Percentiles rank a stretch among this genome's conserved stretches.
Evolutionary conservation across 257 asterid genomes (phyloP).

Genomic region (Linderniella brevidens): DNA sequence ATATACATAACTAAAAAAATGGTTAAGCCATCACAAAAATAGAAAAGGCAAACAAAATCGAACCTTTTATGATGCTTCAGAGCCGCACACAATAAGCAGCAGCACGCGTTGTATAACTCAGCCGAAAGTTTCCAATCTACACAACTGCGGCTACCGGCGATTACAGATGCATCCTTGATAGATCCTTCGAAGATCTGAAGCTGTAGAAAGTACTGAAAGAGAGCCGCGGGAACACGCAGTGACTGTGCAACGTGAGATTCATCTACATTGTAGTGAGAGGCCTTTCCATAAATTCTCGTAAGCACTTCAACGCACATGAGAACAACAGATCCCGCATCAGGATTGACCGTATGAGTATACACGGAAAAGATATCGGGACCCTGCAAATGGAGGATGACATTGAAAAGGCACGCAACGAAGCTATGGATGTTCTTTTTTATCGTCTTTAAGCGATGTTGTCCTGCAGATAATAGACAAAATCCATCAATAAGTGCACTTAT

Average conservation of each 20-base stretch:
- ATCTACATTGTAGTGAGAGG: slow-evolving; percentile 40
- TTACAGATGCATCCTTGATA: no score
- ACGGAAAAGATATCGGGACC: slow-evolving; percentile 42
- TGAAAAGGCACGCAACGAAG: slow-evolving; percentile 66
- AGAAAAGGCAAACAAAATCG: slow-evolving; percentile 12
- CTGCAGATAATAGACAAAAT: slow-evolving; percentile 28
- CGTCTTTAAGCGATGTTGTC: slow-evolving; percentile 39
- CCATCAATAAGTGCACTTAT: no score
- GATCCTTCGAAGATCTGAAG: slow-evolving; percentile 27
- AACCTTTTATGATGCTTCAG: slow-evolving; percentile 73
- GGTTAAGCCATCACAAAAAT: background rate
- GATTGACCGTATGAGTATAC: slow-evolving; percentile 21
- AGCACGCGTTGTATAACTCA: slow-evolving; percentile 65
- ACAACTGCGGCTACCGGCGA: slow-evolving; percentile 11
- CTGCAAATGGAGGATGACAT: slow-evolving; percentile 62
- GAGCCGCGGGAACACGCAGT: slow-evolving; percentile 62
- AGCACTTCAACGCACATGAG: slow-evolving; percentile 62
- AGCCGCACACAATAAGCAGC: slow-evolving; percentile 56
- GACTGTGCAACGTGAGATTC: slow-evolving; percentile 42
- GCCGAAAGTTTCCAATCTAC: slow-evolving; percentile 32
- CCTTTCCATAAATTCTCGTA: slow-evolving; percentile 51
- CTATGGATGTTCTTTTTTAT: slow-evolving; percentile 47
- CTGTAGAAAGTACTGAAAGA: slow-evolving; percentile 48
- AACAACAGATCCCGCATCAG: slow-evolving; percentile 69
- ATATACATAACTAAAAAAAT: background rate